Conservation (phyloP, 192 early-diverging fungal genomes). For the Gorgonomyces haynaldii region DNA sequence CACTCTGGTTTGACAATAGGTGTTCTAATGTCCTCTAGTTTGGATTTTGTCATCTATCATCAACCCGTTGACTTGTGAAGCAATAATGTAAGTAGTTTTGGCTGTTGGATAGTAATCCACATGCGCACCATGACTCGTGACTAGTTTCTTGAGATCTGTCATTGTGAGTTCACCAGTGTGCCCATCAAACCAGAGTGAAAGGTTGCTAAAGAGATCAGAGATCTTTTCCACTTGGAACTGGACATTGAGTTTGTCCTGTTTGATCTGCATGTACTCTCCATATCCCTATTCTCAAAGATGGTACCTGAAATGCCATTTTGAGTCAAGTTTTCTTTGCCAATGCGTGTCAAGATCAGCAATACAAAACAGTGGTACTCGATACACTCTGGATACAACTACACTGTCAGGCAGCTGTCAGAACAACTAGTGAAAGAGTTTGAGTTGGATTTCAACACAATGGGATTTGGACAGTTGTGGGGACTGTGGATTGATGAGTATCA, state of each 20-base stretch:
- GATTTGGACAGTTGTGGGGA: no score
- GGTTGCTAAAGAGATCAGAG: conserved; percentile 8
- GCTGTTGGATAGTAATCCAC: conserved; percentile 18
- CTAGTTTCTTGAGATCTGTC: conserved; percentile 12
- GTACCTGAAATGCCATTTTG: conserved; percentile 23
- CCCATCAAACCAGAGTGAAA: conserved; percentile 23
- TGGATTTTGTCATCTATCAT: conserved; percentile 18
- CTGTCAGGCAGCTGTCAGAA: no score
- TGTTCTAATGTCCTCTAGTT: conserved; percentile 15
- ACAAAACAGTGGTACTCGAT: not conserved
- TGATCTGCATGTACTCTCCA: conserved; percentile 29
- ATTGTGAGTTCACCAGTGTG: conserved; percentile 8
- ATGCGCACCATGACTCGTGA: conserved; percentile 19
- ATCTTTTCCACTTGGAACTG: conserved; percentile 15
- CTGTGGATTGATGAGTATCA: no score
- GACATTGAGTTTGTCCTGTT: conserved; percentile 25
- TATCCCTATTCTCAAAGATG: no score
- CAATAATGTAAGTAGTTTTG: conserved; percentile 35
- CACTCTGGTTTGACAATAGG: conserved; percentile 42
- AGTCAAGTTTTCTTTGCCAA: conserved; percentile 20
- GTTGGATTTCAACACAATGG: no score
- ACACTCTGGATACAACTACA: no score
- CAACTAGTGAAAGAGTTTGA: no score
- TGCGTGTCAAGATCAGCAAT: not conserved
- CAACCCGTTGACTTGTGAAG: conserved; percentile 12